Conservation (phyloP, 768 basidiomycete species). For the Suillus americanus region DNA sequence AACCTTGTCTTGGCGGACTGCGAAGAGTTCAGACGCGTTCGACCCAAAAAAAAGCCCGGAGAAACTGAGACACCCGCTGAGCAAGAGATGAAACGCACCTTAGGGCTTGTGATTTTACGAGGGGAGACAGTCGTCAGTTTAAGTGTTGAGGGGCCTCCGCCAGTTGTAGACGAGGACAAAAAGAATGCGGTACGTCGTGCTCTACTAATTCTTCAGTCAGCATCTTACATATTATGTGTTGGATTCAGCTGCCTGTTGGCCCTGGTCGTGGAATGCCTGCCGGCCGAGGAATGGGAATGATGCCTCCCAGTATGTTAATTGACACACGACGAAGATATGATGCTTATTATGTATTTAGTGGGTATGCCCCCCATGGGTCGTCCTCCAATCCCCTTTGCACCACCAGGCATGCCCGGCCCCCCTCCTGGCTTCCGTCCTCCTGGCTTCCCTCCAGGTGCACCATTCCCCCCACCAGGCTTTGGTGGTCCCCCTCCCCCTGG, state of each 20-base stretch:
- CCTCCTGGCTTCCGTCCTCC: slow-evolving; percentile 86
- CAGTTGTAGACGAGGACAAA: slow-evolving; percentile 86
- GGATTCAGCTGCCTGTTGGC: slow-evolving; percentile 71
- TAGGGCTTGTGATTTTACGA: slow-evolving; percentile 95
- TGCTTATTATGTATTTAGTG: slow-evolving; percentile 37
- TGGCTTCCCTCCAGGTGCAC: slow-evolving; percentile 80
- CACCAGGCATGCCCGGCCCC: slow-evolving; percentile 82
- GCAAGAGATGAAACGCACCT: slow-evolving; percentile 94
- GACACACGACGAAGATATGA: slow-evolving; percentile 12
- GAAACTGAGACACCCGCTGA: slow-evolving; percentile 68
- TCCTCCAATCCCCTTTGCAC: slow-evolving; percentile 61
- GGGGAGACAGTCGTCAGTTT: slow-evolving; percentile 97
- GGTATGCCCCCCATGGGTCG: slow-evolving; percentile 60
- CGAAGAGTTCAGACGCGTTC: slow-evolving; percentile 93
- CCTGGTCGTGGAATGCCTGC: slow-evolving; percentile 96
- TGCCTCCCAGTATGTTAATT: slow-evolving; percentile 70
- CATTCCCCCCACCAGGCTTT: slow-evolving; percentile 80
- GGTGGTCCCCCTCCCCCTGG: slow-evolving; percentile 83
- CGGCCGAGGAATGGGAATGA: slow-evolving; percentile 95
- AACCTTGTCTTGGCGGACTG: slow-evolving; percentile 98
- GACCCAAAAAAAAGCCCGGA: slow-evolving; percentile 89
- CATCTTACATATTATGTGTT: slow-evolving; percentile 19
- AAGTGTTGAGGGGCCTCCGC: slow-evolving; percentile 93
- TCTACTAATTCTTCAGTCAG: slow-evolving; percentile 7
- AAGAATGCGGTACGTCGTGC: slow-evolving; percentile 63